Base-by-base conservation (phyloP, 192 early-diverging fungal species). In the Backusella parvicylindrica region DNA sequence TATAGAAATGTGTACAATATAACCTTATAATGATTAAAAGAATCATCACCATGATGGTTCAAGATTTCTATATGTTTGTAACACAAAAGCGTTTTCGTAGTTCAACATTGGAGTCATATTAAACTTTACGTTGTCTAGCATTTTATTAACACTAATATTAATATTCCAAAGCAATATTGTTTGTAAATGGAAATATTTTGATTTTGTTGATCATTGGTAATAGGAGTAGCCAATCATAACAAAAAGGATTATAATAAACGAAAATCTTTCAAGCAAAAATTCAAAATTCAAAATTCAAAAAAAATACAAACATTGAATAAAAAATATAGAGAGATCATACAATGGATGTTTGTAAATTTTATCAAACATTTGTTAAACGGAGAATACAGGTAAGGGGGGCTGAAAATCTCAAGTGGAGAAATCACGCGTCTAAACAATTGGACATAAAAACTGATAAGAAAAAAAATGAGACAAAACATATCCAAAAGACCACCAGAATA, bases 381-480 rank as follows among this genome's bases (percentile, higher is more conserved):
- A 60, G 26, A 26, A 60, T 60, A 60, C 53, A 60, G 11, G 53
- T 28, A 60, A 60, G 53, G 53, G 53, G 16, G 53, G 53, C 53
- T 60, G 53, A 60, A 60, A 13, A 28, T 60, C 28, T 60, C 53
- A 28, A 28, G 23, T 60, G 26, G 12, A 28, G 18, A 8, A 60
- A 60, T 60, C 53, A 60, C 53, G 53, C 53, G 53, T 60, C 23
- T 60, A 60, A 60, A 15, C 26, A 60, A 60, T 60, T 60, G 53
- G 53, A 23, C 0, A 60, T 26, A 60, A 60, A 3, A 60, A 60
- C 53, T 13, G 53, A 60, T 60, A 60, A 26, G 21, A 60, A 60
- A 28, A 26, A 60, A 56, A 28, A 60, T 60, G 23, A 60, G 12
- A 60, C 21, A 28, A 60, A 60, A 28, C 26, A 60, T 26, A 13